These are phyloP conservation scores for Cyclostephanos tholiformis DNA, from an alignment of 108 stramenopile genomes.

Conservation along the genomic window DNA sequence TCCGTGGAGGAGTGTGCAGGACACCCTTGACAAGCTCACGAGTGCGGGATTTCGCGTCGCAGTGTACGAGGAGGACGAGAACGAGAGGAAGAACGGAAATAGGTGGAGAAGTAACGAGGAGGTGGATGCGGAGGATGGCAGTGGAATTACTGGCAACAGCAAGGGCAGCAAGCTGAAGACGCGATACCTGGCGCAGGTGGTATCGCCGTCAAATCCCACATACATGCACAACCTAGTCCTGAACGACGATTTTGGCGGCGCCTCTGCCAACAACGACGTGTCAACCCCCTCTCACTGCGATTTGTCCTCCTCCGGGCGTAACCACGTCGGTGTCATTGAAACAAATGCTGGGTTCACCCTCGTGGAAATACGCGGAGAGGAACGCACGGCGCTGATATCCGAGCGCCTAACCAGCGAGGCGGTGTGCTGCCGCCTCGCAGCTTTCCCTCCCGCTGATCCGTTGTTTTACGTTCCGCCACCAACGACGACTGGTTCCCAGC, in stretches of 20 bases:
- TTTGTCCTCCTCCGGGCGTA: conserved; percentile 56
- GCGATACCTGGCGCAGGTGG: conserved; percentile 82
- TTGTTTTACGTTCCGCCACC: conserved; percentile 67
- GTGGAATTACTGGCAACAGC: conserved; percentile 12
- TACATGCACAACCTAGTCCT: conserved; percentile 89
- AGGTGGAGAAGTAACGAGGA: conserved; percentile 4
- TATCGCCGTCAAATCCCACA: conserved; percentile 88
- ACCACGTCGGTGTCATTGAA: conserved; percentile 79
- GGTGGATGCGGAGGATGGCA: conserved; percentile 1
- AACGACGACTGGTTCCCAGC: background rate
- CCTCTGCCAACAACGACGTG: conserved; percentile 21
- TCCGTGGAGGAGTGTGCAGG: conserved; percentile 88
- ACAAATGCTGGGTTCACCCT: conserved; percentile 71
- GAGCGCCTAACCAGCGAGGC: conserved; percentile 83
- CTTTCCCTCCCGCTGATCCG: conserved; percentile 81
- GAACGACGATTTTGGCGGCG: conserved; percentile 41
- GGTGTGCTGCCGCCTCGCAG: conserved; percentile 79
- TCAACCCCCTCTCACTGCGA: conserved; percentile 17
- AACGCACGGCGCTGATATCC: conserved; percentile 69
- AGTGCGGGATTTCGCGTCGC: conserved; percentile 86
- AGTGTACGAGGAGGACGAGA: conserved; percentile 86
- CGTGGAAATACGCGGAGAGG: conserved; percentile 76
- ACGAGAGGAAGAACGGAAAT: conserved; percentile 24
- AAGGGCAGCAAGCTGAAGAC: conserved; percentile 55
- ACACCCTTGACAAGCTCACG: conserved; percentile 88